phyloP scores from a whole-genome alignment of 768 basidiomycete species.

The Xerocomellus amylosporus region DNA sequence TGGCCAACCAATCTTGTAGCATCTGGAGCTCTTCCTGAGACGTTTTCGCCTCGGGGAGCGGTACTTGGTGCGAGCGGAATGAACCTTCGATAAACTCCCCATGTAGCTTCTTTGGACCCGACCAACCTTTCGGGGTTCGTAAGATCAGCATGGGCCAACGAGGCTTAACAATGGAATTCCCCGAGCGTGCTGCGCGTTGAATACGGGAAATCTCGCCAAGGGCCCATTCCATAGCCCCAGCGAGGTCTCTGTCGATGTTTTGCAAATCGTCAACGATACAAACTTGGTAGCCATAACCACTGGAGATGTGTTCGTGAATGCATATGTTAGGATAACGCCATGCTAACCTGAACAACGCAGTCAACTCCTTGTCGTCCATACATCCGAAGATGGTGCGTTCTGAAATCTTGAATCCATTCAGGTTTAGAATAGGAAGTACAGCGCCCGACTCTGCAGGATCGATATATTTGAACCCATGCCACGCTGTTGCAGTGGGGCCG shows the following conservation, averaged over 20 bases:
- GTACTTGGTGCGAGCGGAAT: slow-evolving; percentile 87
- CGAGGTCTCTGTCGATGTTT: slow-evolving; percentile 74
- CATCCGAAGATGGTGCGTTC: slow-evolving; percentile 87
- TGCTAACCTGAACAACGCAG: slow-evolving; percentile 63
- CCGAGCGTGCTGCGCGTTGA: slow-evolving; percentile 73
- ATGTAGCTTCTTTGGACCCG: slow-evolving; percentile 62
- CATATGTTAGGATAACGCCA: not conserved
- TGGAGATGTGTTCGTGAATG: slow-evolving; percentile 20
- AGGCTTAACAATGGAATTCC: slow-evolving; percentile 80
- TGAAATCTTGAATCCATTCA: slow-evolving; percentile 89
- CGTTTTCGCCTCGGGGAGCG: slow-evolving; percentile 69
- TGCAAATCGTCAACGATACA: slow-evolving; percentile 70
- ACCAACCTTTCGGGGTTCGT: slow-evolving; percentile 80
- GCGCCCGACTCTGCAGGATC: slow-evolving; percentile 89
- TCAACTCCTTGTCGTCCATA: slow-evolving; percentile 86
- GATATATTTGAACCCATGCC: slow-evolving; percentile 88
- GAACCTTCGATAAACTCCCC: slow-evolving; percentile 79
- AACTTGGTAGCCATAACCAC: slow-evolving; percentile 87
- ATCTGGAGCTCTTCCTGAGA: slow-evolving; percentile 57
- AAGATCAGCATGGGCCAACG: slow-evolving; percentile 87
- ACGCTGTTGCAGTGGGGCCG: slow-evolving; percentile 74
- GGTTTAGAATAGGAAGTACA: slow-evolving; percentile 85
- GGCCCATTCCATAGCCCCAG: slow-evolving; percentile 82
- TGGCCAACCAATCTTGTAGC: slow-evolving; percentile 70
- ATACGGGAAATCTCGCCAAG: slow-evolving; percentile 69